These are phyloP conservation scores for Pseudoperonospora humuli DNA, from an alignment of 352 stramenopile species.

Conservation along the genomic window DNA sequence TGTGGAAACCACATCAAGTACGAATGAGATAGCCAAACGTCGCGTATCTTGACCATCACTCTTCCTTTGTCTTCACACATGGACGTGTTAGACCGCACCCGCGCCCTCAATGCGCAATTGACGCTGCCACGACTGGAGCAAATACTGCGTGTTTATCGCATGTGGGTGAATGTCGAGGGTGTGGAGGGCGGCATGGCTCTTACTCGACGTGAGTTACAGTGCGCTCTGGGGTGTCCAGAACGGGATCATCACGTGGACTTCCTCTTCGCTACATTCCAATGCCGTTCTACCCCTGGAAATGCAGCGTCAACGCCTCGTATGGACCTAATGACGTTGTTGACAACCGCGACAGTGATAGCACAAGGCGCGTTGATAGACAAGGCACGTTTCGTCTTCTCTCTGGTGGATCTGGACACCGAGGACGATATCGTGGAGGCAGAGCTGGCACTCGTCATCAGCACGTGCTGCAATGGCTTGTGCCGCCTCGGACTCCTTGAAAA, in stretches of 20 bases:
- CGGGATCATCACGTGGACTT: constrained; percentile 29
- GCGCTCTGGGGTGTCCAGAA: constrained; percentile 44
- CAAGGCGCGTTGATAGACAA: constrained; percentile 47
- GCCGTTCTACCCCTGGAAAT: not conserved
- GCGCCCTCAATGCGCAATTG: constrained; percentile 35
- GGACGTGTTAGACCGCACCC: constrained; percentile 28
- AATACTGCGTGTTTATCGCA: constrained; percentile 44
- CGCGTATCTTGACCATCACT: constrained; percentile 10
- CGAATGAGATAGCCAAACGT: no score
- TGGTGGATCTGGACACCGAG: constrained; percentile 67
- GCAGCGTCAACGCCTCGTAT: constrained; percentile 16
- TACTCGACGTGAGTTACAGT: constrained; percentile 53
- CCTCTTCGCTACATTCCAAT: constrained; percentile 42
- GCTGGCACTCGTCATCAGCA: constrained; percentile 53
- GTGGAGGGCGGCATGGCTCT: constrained; percentile 56
- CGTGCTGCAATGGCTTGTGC: constrained; percentile 36
- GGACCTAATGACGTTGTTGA: constrained; percentile 53
- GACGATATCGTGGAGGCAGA: constrained; percentile 70
- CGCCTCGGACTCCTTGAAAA: constrained; percentile 25
- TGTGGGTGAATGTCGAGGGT: constrained; percentile 43
- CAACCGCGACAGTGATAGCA: constrained; percentile 31
- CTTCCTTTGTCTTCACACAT: constrained; percentile 9
- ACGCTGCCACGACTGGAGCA: constrained; percentile 44
- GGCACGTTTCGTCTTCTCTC: constrained; percentile 47
- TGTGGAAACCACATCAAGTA: no score